A percentile compares a stretch with the other conserved stretches of the same genome.
phyloP scores from a whole-genome alignment of 1,284 basidiomycete genomes.

The Pisolithus thermaeus region DNA sequence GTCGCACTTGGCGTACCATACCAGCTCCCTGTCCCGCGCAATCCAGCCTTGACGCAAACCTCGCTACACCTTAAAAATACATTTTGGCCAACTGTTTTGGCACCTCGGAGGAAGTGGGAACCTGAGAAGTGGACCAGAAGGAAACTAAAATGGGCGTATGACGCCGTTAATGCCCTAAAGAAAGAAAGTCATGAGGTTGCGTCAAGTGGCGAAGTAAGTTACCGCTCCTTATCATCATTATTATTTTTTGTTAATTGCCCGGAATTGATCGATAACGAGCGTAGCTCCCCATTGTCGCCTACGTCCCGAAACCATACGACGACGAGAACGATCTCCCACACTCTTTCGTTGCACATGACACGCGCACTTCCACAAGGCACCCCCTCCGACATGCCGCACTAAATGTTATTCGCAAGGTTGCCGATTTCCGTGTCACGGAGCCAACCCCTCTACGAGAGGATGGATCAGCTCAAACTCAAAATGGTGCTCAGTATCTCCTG shows the following conservation, averaged over 20 bases:
- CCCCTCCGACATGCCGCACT: conserved; percentile 81
- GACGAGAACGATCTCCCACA: conserved; percentile 29
- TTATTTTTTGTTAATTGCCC: no score
- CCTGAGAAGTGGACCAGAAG: conserved; percentile 62
- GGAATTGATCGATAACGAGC: not conserved
- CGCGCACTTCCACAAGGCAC: conserved; percentile 58
- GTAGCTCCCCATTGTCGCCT: conserved; percentile 73
- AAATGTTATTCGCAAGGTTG: conserved; percentile 67
- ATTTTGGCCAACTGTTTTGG: conserved; percentile 79
- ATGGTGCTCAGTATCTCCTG: conserved; percentile 79
- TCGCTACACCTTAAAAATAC: conserved; percentile 64
- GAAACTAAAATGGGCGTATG: conserved; percentile 65
- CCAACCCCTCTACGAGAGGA: conserved; percentile 6
- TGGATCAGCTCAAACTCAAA: conserved; percentile 27
- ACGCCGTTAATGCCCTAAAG: conserved; percentile 56
- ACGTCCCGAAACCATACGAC: conserved; percentile 61
- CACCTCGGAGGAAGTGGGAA: conserved; percentile 68
- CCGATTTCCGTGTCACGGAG: conserved; percentile 46
- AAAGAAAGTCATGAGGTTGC: conserved; percentile 45
- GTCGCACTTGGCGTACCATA: conserved; percentile 46
- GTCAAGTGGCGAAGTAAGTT: conserved; percentile 50
- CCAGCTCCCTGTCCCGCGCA: conserved; percentile 59
- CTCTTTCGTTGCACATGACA: conserved; percentile 65
- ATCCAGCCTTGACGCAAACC: conserved; percentile 63
- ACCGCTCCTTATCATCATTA: not conserved